Evolutionary conservation across 768 basidiomycete species (phyloP), one percentile per base, ranked within the genome.

Genomic region (Inosperma sp.): DNA sequence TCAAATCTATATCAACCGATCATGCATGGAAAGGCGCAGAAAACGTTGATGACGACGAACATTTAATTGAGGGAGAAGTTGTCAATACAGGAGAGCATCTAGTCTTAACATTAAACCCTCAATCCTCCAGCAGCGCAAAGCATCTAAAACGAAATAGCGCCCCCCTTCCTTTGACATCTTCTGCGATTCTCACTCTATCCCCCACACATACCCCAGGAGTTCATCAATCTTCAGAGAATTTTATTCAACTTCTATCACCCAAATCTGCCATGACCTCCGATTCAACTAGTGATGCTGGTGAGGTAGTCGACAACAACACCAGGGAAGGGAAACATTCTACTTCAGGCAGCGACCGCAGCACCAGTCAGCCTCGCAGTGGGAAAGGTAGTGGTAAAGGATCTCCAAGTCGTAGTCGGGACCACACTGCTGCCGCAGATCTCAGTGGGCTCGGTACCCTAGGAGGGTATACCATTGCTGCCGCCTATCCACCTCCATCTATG

Each of bases 1-100:
- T 59, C 17, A 55, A 56, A 10, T 54, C 53, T 3, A 31, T 54
- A 23, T 46, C 56, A 31, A 60, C 51, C 25, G 46, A 47, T 47
- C 46, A 16, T 4, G 33, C 26, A 52, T 47, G 49, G 41, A 46
- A 43, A 12, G 9, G 27, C 43, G 16, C 33, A 16, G 17, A 56
- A 41, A 25, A 48, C 23, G 39, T 43, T 43, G 39, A 14, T 23
- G 17, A 42, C 48, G 23, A 30, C 22, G 41, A 50, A 46, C 16
- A n/a, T n/a, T 12, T 14, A 25, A 43, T n/a, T n/a, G n/a, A n/a
- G n/a, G n/a, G n/a, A n/a, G n/a, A n/a, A n/a, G n/a, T n/a, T n/a
- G n/a, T n/a, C n/a, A n/a, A n/a, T n/a, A n/a, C n/a, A n/a, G n/a
- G n/a, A n/a, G n/a, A n/a, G n/a, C n/a, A n/a, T n/a, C n/a, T n/a